Conservation (phyloP, 2,329 filamentous ascomycete genomes). For the Diatrype stigma region DNA sequence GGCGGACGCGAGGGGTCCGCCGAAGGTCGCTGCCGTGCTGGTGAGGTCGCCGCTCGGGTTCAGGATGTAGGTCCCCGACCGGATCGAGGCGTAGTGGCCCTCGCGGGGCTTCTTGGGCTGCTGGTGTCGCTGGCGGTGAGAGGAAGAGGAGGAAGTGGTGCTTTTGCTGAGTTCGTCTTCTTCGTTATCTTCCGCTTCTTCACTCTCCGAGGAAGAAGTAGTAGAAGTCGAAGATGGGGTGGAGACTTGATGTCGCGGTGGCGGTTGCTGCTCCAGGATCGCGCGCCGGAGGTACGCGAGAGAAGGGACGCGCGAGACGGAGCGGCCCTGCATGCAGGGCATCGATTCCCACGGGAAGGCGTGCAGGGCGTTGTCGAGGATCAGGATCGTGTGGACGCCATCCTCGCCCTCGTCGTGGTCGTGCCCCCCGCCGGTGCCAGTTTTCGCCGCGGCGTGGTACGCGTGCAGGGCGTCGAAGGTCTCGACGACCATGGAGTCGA, state of each 20-base stretch:
- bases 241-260: constrained; percentile 5
- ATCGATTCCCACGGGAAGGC: constrained; percentile 94
- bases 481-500: constrained; percentile 86
- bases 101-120: constrained; percentile 27
- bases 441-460: constrained; percentile 60
- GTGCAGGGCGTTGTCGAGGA: constrained; percentile 88
- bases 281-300: constrained; percentile 76
- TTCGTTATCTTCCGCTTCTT: background rate
- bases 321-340: constrained; percentile 72
- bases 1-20: constrained; percentile 54
- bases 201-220: too few relatives aligned
- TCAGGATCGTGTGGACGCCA: constrained; percentile 71
- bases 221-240: background rate
- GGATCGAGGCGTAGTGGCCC: constrained; percentile 52
- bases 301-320: constrained; percentile 85
- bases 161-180: constrained; percentile 5
- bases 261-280: constrained; percentile 51
- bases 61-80: constrained; percentile 71
- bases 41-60: constrained; percentile 84
- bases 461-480: constrained; percentile 77
- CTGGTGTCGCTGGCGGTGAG: background rate
- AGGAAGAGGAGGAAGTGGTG: background rate
- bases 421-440: constrained; percentile 34
- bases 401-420: constrained; percentile 35
- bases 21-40: constrained; percentile 73